Evolutionary conservation across 371 early-diverging fungal genomes (phyloP).

Genomic region (Apophysomyces variabilis): DNA sequence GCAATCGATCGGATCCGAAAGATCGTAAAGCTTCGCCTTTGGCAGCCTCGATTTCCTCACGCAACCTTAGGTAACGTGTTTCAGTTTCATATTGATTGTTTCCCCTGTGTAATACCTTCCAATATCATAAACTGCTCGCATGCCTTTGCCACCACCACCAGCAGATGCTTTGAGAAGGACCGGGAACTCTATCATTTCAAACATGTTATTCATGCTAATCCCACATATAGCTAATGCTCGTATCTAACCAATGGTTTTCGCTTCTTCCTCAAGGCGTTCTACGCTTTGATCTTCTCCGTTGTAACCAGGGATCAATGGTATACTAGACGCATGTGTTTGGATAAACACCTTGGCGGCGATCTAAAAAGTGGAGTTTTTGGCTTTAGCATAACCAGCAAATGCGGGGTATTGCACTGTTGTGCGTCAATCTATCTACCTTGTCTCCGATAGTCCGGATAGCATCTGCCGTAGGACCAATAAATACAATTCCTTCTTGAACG

Average conservation of each 20-base stretch:
- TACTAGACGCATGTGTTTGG: constrained; percentile 63
- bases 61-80: constrained; percentile 58
- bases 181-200: constrained; percentile 70
- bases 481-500: constrained; percentile 67
- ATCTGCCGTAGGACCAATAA: constrained; percentile 78
- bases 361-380: constrained; percentile 31
- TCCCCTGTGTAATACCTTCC: constrained; percentile 25
- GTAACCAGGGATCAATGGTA: constrained; percentile 91
- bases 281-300: constrained; percentile 78
- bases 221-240: background rate
- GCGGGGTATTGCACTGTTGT: background rate
- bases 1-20: constrained; percentile 89
- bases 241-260: constrained; percentile 52
- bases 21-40: constrained; percentile 83
- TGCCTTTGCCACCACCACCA: constrained; percentile 95
- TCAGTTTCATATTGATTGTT: too few relatives aligned
- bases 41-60: constrained; percentile 82
- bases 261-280: constrained; percentile 55
- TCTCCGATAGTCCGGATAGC: constrained; percentile 95
- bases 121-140: constrained; percentile 69
- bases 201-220: background rate
- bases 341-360: constrained; percentile 77
- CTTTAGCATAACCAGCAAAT: too few relatives aligned
- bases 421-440: constrained; percentile 62
- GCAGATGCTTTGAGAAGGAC: constrained; percentile 90